phyloP scores from a whole-genome alignment of 331 rosid genomes.

The Quercus lobata region DNA sequence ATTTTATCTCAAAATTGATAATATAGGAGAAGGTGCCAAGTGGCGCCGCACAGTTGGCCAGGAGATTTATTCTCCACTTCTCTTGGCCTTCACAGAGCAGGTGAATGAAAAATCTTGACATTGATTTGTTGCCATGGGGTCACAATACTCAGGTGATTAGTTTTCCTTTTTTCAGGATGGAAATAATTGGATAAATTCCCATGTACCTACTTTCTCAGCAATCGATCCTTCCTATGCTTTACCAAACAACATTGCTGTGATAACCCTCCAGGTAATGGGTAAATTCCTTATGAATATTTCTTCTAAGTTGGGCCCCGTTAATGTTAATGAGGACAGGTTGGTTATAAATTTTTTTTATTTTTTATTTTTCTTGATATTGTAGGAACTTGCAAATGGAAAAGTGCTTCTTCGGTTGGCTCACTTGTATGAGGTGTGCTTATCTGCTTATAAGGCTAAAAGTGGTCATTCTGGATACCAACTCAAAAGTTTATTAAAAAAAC shows the following conservation, averaged over 20 bases:
- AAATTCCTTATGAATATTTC: not conserved
- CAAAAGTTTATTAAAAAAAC: too few relatives aligned
- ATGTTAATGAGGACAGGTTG: not conserved
- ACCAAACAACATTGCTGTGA: constrained; percentile 71
- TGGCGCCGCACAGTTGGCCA: constrained; percentile 93
- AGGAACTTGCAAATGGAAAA: constrained; percentile 73
- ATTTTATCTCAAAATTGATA: constrained; percentile 61
- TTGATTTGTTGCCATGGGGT: not conserved
- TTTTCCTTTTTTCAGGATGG: constrained; percentile 40
- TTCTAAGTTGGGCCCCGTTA: not conserved
- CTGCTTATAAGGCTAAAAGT: constrained; percentile 6
- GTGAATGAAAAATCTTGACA: constrained; percentile 23
- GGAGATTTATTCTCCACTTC: constrained; percentile 68
- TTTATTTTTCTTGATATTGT: constrained; percentile 22
- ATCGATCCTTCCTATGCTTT: constrained; percentile 54
- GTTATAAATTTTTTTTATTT: not conserved
- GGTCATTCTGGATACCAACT: not conserved
- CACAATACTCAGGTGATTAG: not conserved
- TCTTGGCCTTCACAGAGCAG: constrained; percentile 79
- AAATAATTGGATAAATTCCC: constrained; percentile 53
- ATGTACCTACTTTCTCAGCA: constrained; percentile 50
- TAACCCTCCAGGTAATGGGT: constrained; percentile 68
- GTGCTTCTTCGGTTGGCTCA: constrained; percentile 78
- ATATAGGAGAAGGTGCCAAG: constrained; percentile 69
- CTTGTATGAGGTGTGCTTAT: constrained; percentile 64